Base-by-base conservation (phyloP, 176 grass and related monocot genomes). In the Avena insularis region DNA sequence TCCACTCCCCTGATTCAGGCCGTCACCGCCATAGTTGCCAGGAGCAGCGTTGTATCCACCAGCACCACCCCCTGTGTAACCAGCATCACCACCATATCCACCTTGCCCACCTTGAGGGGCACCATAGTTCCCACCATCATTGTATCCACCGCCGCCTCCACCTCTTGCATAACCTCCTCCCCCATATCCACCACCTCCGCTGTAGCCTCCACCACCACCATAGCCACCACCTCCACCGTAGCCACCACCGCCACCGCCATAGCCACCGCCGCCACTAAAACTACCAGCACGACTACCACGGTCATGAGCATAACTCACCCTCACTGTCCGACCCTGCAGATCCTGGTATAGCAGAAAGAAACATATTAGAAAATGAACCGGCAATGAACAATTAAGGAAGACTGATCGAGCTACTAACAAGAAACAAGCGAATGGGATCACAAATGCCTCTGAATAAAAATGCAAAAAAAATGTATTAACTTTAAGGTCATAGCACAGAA, bases 281-380 rank as follows among this genome's bases (percentile, higher is more conserved):
- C 86, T 78, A 70, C 89, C 60, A 50, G 67, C 14, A 49, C 90
- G 86, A 77, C 72, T 82, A 21, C 88, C 51, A 50, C 91, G 82
- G 76, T 93, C 89, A 77, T 81, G 87, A 86, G 92, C 92, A 91
- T 89, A 93, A 73, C 85, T 89, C 70, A 93, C 92, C 71, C 79
- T 91, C 51, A 93, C 51, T 49, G 89, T 78, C 40, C 92, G 86
- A 71, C 92, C 92, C 33, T 91, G 86, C 87, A 93, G 62, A 89
- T 93, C 92, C 92, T 91, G 71, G 70, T 86, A 51, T 16, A 86
- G 58, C 49, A 25, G 79, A 59, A 76, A 11, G 60, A 19, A 71
- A 54, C 2, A 53, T 58, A 51, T 71, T 49, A 77, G 54, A 66
- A 59, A 71, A 71, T 75, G 56, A 19, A 85, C 31, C 21, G 36